phyloP scores from a whole-genome alignment of 768 basidiomycete species.

The Mycena chlorophos region DNA sequence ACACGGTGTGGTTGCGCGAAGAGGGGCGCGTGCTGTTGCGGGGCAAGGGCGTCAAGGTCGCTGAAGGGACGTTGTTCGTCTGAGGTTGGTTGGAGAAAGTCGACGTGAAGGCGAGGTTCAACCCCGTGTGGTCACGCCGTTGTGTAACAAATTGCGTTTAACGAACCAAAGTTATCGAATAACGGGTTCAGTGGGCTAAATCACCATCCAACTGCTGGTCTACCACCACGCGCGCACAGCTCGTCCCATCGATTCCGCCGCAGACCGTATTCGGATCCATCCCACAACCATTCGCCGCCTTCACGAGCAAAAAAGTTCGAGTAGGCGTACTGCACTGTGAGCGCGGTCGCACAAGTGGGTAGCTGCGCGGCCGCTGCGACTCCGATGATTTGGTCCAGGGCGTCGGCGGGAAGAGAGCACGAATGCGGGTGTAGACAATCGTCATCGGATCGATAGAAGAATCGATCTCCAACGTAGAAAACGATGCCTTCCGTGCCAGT shows the following conservation, averaged over 20 bases:
- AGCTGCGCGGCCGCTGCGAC: neutral
- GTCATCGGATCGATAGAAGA: neutral
- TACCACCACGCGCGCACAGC: too few species aligned
- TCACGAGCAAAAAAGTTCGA: neutral
- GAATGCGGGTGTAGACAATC: neutral
- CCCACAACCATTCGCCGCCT: too few species aligned
- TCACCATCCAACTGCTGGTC: too few species aligned
- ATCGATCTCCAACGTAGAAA: neutral
- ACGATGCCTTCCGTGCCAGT: neutral
- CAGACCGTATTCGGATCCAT: too few species aligned
- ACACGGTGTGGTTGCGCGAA: conserved; percentile 15
- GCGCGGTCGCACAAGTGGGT: neutral
- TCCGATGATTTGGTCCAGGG: neutral
- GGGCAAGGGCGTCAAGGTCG: conserved; percentile 8
- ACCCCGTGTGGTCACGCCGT: too few species aligned
- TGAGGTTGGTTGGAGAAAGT: neutral
- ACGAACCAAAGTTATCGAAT: too few species aligned
- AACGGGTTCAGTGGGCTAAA: too few species aligned
- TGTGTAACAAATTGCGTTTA: too few species aligned
- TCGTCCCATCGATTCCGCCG: too few species aligned
- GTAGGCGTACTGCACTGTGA: neutral
- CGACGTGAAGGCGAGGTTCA: too few species aligned
- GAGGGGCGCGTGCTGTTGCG: conserved; percentile 13
- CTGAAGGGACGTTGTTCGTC: conserved; percentile 4
- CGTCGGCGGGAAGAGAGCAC: neutral